Conservation (phyloP, 1,284 basidiomycete genomes). For the Gymnopus androsaceus region DNA sequence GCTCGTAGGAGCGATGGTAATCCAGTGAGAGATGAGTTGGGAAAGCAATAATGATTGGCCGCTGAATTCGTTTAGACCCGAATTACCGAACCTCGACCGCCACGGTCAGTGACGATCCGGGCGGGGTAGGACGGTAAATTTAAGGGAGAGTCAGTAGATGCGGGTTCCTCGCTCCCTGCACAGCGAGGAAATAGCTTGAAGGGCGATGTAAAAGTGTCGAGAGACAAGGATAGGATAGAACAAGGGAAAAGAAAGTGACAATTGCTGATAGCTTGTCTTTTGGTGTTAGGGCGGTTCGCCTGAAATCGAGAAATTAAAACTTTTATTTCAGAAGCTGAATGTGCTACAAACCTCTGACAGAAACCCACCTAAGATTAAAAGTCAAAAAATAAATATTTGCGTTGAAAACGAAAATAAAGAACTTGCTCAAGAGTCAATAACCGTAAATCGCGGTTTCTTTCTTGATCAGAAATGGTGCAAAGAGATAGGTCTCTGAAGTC, state of each 20-base stretch:
- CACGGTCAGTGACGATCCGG: conserved; percentile 65
- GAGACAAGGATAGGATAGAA: conserved; percentile 23
- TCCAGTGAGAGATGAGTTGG: conserved; percentile 10
- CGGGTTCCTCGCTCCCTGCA: conserved; percentile 65
- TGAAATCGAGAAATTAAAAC: conserved; percentile 32
- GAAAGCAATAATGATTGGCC: conserved; percentile 13
- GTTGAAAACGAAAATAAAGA: conserved; percentile 19
- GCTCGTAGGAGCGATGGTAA: too few species aligned
- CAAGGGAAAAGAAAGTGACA: conserved; percentile 23
- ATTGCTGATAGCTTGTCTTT: conserved; percentile 19
- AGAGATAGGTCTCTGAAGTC: conserved; percentile 33
- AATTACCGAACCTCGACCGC: conserved; percentile 73
- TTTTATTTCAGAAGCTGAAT: conserved; percentile 13
- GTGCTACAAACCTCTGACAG: conserved; percentile 62
- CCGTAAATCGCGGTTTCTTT: conserved; percentile 78
- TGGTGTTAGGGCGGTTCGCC: conserved; percentile 79
- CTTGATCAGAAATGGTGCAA: conserved; percentile 73
- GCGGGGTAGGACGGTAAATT: conserved; percentile 65
- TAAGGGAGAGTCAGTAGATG: conserved; percentile 54
- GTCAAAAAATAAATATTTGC: conserved; percentile 24
- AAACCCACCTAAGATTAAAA: conserved; percentile 64
- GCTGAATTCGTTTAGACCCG: conserved; percentile 34
- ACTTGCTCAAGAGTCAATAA: conserved; percentile 78
- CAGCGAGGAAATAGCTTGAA: conserved; percentile 66
- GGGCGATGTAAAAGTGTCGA: conserved; percentile 28